These are phyloP conservation scores for Dinochytrium kinnereticum DNA, from an alignment of 371 early-diverging fungal species.

Conservation along the genomic window DNA sequence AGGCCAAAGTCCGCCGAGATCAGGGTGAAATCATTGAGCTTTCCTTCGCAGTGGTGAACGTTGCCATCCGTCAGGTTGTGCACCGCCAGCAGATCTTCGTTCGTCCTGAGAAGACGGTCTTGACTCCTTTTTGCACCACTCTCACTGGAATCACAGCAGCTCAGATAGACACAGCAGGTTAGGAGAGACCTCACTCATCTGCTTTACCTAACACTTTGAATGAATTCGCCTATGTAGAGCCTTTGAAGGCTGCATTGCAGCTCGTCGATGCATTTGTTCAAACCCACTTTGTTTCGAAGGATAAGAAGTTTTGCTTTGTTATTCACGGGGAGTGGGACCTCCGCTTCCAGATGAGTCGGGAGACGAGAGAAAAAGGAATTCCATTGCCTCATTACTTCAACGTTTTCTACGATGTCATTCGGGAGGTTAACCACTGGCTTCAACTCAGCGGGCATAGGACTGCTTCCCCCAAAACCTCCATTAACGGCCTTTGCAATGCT, in stretches of 20 bases:
- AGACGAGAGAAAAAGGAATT: constrained; percentile 73
- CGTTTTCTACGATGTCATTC: constrained; percentile 76
- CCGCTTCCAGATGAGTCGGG: constrained; percentile 73
- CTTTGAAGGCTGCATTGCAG: constrained; percentile 63
- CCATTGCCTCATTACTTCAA: constrained; percentile 65
- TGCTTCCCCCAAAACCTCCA: constrained; percentile 48
- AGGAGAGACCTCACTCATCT: background rate
- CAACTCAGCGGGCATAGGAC: constrained; percentile 58
- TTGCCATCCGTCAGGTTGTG: constrained; percentile 49
- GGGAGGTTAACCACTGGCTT: constrained; percentile 56
- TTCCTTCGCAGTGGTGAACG: constrained; percentile 52
- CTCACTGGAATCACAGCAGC: constrained; percentile 70
- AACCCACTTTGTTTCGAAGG: constrained; percentile 59
- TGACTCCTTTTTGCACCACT: constrained; percentile 69
- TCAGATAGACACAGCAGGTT: constrained; percentile 60
- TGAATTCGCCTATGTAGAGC: constrained; percentile 12
- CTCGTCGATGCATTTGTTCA: constrained; percentile 66
- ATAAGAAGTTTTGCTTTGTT: constrained; percentile 72
- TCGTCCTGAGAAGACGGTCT: constrained; percentile 67
- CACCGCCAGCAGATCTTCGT: constrained; percentile 69
- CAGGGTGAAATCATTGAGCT: constrained; percentile 65
- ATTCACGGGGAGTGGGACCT: constrained; percentile 79
- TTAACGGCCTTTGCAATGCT: constrained; percentile 67
- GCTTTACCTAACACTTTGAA: background rate
- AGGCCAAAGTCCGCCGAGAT: constrained; percentile 67